Evolutionary conservation across 441 rosid genomes (phyloP), one percentile per base, ranked within the genome.

Genomic region (Pelargonium citronellum): DNA sequence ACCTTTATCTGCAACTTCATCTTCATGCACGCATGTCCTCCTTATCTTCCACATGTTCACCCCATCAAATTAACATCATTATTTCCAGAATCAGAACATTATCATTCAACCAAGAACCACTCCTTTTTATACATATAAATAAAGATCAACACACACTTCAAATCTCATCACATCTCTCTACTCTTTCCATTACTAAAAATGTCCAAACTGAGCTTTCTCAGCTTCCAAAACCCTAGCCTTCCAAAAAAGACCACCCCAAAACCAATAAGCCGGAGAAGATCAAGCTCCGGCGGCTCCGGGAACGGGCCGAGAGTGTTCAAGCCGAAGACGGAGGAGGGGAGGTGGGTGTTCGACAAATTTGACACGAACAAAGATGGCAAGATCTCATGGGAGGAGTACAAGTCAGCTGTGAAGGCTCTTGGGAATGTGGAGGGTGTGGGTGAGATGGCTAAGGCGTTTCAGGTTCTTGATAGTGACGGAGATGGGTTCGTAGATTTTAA

Each of bases 301-400:
- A 46, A 46, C 13, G n/a, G 0, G 51, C 0, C 51, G 51, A 3
- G 51, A 46, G n/a, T 13, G 17, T 71, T 49, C 64, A 81, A 75
- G 53, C 78, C 85, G 17, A 80, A 76, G 24, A 68, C 34, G 8
- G 84, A 87, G n/a, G 91, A 87, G 68, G 78, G 81, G 85, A 85
- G 78, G 60, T 64, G 80, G 75, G 87, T 87, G 69, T 85, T 87
- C 41, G 70, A 84, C 62, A 83, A 85, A 70, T 83, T 78, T 16
- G 87, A 87, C 71, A 47, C 75, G 24, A 83, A 86, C 80, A 79
- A 46, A 76, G 90, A 84, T n/a, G 90, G 87, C 17, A 87, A 80
- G 81, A 83, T 84, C 67, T 84, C 86, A 1, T 67, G 49, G 53
- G 77, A 80, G 67, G 88, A 87, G 70, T 84, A 73, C 76, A 78